phyloP scores from a whole-genome alignment of 306 rosid genomes.

The Psophocarpus tetragonolobus region DNA sequence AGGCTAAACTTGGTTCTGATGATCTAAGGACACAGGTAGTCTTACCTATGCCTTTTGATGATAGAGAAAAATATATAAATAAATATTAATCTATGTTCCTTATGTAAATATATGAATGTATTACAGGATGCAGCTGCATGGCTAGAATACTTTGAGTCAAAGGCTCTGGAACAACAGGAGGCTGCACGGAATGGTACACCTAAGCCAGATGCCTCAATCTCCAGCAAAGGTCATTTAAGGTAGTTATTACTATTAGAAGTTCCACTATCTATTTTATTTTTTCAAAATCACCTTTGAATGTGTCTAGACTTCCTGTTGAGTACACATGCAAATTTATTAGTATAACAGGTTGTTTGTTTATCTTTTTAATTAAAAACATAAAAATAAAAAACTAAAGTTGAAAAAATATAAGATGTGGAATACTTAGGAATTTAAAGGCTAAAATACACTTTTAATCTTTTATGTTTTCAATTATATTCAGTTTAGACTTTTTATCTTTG shows the following conservation, averaged over 20 bases:
- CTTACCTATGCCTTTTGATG: slow-evolving; percentile 9
- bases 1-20: slow-evolving; percentile 93
- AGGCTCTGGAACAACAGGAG: slow-evolving; percentile 98
- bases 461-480: too few species aligned
- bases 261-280: not conserved
- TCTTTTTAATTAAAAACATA: not conserved
- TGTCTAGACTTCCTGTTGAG: slow-evolving; percentile 3
- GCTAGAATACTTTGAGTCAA: slow-evolving; percentile 99
- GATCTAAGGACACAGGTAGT: slow-evolving; percentile 94
- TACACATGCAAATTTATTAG: not conserved
- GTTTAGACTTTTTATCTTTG: too few species aligned
- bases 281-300: not conserved
- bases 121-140: slow-evolving; percentile 97
- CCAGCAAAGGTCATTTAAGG: slow-evolving; percentile 99
- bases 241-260: slow-evolving; percentile 34
- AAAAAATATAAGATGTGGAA: not conserved
- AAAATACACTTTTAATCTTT: too few species aligned
- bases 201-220: slow-evolving; percentile 97
- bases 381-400: not conserved
- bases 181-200: slow-evolving; percentile 99
- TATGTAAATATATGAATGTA: slow-evolving; percentile 20
- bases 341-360: not conserved
- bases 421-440: not conserved
- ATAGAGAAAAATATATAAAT: not conserved
- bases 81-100: slow-evolving; percentile 17